Evolutionary conservation across 2,329 filamentous ascomycete genomes (phyloP).

Genomic region (Aspergillus japonicus): DNA sequence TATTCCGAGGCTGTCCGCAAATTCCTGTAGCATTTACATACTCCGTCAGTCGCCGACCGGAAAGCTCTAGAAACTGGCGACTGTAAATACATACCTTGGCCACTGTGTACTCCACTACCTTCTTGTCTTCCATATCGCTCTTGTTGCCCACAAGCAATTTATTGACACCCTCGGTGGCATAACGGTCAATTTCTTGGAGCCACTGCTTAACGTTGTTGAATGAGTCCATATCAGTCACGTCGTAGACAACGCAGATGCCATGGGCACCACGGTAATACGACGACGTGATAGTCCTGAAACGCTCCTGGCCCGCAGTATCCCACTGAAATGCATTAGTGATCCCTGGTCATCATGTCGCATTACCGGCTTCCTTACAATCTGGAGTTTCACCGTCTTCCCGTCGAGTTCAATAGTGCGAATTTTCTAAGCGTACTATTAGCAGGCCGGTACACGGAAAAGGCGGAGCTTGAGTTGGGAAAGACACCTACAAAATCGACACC

Average conservation of each 20-base stretch:
- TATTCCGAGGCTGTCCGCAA: slow-evolving; percentile 96
- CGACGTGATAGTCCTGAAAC: slow-evolving; percentile 99
- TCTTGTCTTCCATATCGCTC: slow-evolving; percentile 99
- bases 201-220: slow-evolving; percentile 99
- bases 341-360: not conserved
- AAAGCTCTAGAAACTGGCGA: not conserved
- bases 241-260: slow-evolving; percentile 99
- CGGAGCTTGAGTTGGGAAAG: not conserved
- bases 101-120: slow-evolving; percentile 98
- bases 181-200: slow-evolving; percentile 99
- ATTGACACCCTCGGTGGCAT: slow-evolving; percentile 98
- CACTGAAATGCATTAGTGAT: slow-evolving; percentile 60
- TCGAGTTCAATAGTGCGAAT: slow-evolving; percentile 99
- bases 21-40: slow-evolving; percentile 65
- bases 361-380: slow-evolving; percentile 70
- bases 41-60: slow-evolving; percentile 8
- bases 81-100: slow-evolving; percentile 72
- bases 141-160: slow-evolving; percentile 99
- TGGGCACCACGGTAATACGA: slow-evolving; percentile 99
- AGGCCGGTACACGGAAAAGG: not conserved
- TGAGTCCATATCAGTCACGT: slow-evolving; percentile 99
- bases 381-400: slow-evolving; percentile 98
- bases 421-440: slow-evolving; percentile 64
- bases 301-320: slow-evolving; percentile 98
- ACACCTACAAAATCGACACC: slow-evolving; percentile 93